phyloP scores from a whole-genome alignment of 805 yeast genomes.

The Saccharomycopsis sp. region DNA sequence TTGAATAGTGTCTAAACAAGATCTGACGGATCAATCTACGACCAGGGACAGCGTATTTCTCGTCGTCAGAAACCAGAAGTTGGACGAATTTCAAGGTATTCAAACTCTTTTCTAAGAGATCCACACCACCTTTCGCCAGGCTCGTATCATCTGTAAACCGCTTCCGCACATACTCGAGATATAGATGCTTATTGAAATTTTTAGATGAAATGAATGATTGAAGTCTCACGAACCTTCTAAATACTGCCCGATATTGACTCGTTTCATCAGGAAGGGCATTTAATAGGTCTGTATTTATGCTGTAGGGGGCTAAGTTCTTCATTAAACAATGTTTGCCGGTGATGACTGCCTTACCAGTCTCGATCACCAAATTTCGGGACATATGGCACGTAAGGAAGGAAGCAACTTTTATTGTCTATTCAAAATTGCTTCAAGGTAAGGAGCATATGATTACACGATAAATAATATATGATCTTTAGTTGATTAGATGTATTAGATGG shows the following conservation, averaged over 20 bases:
- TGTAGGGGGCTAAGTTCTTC: not conserved
- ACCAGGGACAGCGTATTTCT: not conserved
- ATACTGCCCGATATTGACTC: not conserved
- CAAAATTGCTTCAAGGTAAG: too few relatives aligned
- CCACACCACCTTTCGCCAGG: not conserved
- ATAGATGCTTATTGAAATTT: not conserved
- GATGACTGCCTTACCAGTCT: not conserved
- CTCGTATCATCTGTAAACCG: not conserved
- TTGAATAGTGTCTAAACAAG: not conserved
- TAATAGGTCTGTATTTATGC: not conserved
- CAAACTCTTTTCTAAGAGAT: not conserved
- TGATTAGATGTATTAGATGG: too few relatives aligned
- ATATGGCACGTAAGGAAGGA: too few relatives aligned
- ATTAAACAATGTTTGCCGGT: not conserved
- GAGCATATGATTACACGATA: too few relatives aligned
- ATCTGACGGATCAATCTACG: not conserved
- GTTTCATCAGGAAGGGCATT: not conserved
- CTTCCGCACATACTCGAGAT: not conserved
- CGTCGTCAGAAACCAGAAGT: not conserved
- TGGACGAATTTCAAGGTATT: not conserved
- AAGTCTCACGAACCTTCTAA: not conserved
- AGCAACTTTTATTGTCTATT: too few relatives aligned
- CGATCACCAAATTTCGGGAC: not conserved
- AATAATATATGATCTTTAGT: too few relatives aligned
- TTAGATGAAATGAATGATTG: not conserved